phyloP scores from a whole-genome alignment of 352 stramenopile genomes.

The Globisporangium paroecandrum region DNA sequence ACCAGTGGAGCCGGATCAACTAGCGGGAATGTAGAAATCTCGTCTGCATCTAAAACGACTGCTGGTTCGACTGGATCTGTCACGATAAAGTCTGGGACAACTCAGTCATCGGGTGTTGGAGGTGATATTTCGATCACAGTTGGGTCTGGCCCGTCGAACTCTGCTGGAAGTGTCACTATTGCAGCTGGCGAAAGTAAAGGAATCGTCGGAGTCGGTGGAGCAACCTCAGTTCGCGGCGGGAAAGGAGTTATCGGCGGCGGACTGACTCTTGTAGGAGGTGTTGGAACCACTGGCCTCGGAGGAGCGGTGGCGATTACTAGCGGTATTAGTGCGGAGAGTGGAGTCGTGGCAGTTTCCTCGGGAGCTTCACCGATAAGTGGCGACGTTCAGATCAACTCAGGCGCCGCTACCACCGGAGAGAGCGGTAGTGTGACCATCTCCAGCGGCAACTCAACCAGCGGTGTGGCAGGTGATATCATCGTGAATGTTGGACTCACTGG shows the following conservation, averaged over 20 bases:
- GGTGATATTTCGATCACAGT: slow-evolving; percentile 33
- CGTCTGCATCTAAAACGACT: slow-evolving; percentile 27
- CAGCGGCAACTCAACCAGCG: slow-evolving; percentile 29
- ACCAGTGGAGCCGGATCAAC: slow-evolving; percentile 33
- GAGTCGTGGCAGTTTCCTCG: slow-evolving; percentile 23
- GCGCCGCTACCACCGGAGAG: slow-evolving; percentile 24
- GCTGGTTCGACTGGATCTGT: slow-evolving; percentile 30
- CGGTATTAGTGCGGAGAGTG: slow-evolving; percentile 27
- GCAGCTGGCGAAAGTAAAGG: slow-evolving; percentile 34
- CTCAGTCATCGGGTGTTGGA: slow-evolving; percentile 23
- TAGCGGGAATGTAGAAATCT: slow-evolving; percentile 33
- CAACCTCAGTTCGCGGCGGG: slow-evolving; percentile 21
- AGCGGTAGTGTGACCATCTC: slow-evolving; percentile 40
- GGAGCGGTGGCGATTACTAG: slow-evolving; percentile 43
- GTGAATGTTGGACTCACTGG: slow-evolving; percentile 29
- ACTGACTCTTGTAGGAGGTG: slow-evolving; percentile 31
- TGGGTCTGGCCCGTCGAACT: slow-evolving; percentile 26
- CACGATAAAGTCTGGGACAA: slow-evolving; percentile 27
- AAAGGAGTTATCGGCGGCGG: slow-evolving; percentile 32
- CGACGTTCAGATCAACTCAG: slow-evolving; percentile 26
- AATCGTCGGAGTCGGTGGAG: slow-evolving; percentile 21
- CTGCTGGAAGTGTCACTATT: slow-evolving; percentile 29
- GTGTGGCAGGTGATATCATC: slow-evolving; percentile 32
- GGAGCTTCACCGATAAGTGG: slow-evolving; percentile 21
- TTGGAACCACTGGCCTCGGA: slow-evolving; percentile 33